A percentile compares a stretch with the other conserved stretches of the same genome.
Evolutionary conservation across 345 rosid species (phyloP).

Genomic region (Firmiana major): DNA sequence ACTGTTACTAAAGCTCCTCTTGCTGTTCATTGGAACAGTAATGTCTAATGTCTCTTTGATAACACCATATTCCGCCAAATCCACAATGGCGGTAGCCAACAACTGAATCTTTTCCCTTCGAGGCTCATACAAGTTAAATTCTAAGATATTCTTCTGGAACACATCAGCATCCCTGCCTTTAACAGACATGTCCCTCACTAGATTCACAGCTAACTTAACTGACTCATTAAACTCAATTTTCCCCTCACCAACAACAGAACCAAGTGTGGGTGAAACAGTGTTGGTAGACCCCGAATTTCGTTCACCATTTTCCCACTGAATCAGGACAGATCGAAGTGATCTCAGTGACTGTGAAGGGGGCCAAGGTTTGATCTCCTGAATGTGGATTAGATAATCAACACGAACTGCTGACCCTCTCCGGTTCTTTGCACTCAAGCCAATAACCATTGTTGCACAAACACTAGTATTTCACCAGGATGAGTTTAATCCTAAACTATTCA

Average conservation of each 20-base stretch:
- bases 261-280: slow-evolving; percentile 61
- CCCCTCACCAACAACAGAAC: slow-evolving; percentile 74
- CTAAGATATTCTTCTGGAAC: slow-evolving; percentile 63
- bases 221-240: slow-evolving; percentile 81
- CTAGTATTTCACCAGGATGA: slow-evolving; percentile 15
- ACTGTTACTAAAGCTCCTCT: slow-evolving; percentile 63
- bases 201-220: slow-evolving; percentile 66
- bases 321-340: slow-evolving; percentile 73
- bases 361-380: slow-evolving; percentile 93
- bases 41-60: slow-evolving; percentile 44
- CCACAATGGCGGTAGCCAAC: slow-evolving; percentile 69
- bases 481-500: background rate
- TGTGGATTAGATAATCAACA: slow-evolving; percentile 56
- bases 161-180: slow-evolving; percentile 49
- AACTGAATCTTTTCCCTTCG: slow-evolving; percentile 82
- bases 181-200: slow-evolving; percentile 50
- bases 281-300: slow-evolving; percentile 66
- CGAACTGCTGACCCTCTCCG: slow-evolving; percentile 48
- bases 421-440: slow-evolving; percentile 59
- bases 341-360: slow-evolving; percentile 92
- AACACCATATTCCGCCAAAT: slow-evolving; percentile 73
- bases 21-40: slow-evolving; percentile 68
- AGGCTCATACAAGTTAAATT: slow-evolving; percentile 79
- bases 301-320: slow-evolving; percentile 91
- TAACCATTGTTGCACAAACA: slow-evolving; percentile 48